Evolutionary conservation across 768 basidiomycete species (phyloP), one percentile per base, ranked within the genome.

Genomic region (Hydnum rufescens): DNA sequence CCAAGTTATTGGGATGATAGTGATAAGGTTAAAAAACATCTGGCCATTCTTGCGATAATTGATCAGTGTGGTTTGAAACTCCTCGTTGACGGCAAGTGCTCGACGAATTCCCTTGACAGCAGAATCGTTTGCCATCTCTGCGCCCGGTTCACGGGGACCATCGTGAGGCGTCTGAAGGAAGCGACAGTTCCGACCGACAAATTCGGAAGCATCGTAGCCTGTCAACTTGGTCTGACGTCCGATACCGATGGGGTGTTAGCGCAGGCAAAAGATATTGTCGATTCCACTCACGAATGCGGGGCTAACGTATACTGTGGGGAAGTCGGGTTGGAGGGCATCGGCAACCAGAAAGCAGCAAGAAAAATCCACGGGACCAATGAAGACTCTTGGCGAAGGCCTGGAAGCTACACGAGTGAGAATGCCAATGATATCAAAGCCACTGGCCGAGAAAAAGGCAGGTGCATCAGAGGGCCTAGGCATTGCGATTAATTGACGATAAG

Each of bases 301-400:
- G 2, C 81, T 85, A 53, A 85, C 89, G 60, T 95, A 96, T 3
- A 96, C 78, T 62, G 96, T 82, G 16, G 93, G 88, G 30, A 68
- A 68, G 63, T 99, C 95, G 57, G 76, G 74, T 52, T 82, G 69
- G 4, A 82, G 74, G 25, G 80, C 74, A 62, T 99, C 95, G 42
- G 79, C 80, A 36, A 99, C 83, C 59, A 85, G 74, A 65, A 97
- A 99, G n/a, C 80, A 76, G 62, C 87, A 92, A 4, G 82, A 82
- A 55, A 89, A 69, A 64, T 99, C 93, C 28, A 97, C 85, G 0
- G 93, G 88, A 18, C 95, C 93, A 18, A 97, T 74, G 5, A 71
- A 65, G 42, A 96, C 73, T 54, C 68, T 75, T 1, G 88, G 86
- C 58, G 80, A 73, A 0, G 77, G 76, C 4, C 92, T 74, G 18